Evolutionary conservation across 1,139 yeast species (phyloP), one percentile per base, ranked within the genome.

Genomic region (Ogataea hybrid): DNA sequence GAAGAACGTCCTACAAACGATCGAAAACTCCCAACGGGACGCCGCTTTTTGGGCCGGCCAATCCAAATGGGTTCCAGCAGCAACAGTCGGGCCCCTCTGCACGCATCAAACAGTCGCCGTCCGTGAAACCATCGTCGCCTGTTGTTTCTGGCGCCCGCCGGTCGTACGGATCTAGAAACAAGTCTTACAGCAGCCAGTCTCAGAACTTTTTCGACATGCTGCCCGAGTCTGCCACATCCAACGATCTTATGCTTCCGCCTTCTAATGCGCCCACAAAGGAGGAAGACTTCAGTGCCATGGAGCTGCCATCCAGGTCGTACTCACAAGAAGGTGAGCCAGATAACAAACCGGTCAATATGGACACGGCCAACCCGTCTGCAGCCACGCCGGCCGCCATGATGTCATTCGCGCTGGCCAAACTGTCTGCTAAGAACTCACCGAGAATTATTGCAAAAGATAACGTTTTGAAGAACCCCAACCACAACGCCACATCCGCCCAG

Each of bases 401-500:
- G 54, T 53, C 58, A 6, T 51, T 50, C 22, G 33, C 47, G 1
- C 29, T 48, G 11, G 21, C 45, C 6, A 38, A 38, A 32, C 18
- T 31, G 15, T 27, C 50, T 8, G 28, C 41, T 12, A 47, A 40
- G 25, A 44, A 41, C 22, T 50, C 56, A 5, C 51, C 54, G n/a
- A 21, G 43, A 14, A 29, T 48, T n/a, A 23, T 34, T 10, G 42
- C 54, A 11, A 53, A 47, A n/a, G 58, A 59, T 29, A 56, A 46
- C 34, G 61, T 61, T 12, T 23, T 59, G n/a, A 41, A 48, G n/a
- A 62, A 66, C 47, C 58, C 59, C 39, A 51, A 63, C 49, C 62
- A 54, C 57, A 69, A 25, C 51, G 69, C 44, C 63, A 71, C 55
- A 70, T 75, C 65, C 69, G 78, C 35, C 51, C 57, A 57, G 14